Percentiles rank a stretch among this genome's conserved stretches.
Conservation (phyloP, 177 flowering plant genomes). For the Telopea speciosissima region DNA sequence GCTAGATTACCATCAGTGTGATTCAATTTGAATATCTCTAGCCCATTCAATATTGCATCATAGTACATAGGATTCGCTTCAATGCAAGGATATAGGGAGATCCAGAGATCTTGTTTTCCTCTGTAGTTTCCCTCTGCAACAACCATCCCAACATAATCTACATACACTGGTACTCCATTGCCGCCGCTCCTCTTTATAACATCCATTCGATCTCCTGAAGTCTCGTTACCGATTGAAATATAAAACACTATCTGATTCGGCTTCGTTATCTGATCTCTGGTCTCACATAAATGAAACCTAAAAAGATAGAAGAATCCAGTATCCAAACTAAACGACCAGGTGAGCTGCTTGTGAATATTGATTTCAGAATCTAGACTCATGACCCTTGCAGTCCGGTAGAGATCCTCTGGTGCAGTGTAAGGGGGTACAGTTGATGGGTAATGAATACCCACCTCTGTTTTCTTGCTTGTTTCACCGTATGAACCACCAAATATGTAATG, state of each 20-base stretch:
- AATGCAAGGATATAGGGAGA: slow-evolving; percentile 16
- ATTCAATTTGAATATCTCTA: slow-evolving; percentile 31
- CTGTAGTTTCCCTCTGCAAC: not conserved
- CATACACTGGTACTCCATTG: slow-evolving; percentile 14
- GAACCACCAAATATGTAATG: not conserved
- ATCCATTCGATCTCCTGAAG: slow-evolving; percentile 11
- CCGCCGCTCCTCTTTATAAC: slow-evolving; percentile 22
- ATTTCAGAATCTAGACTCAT: slow-evolving; percentile 3
- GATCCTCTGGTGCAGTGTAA: slow-evolving; percentile 17
- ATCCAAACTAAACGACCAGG: slow-evolving; percentile 21
- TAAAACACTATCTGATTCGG: slow-evolving; percentile 7
- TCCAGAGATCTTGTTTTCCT: slow-evolving; percentile 11
- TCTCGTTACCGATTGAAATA: slow-evolving; percentile 16
- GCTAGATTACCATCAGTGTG: slow-evolving; percentile 16
- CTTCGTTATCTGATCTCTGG: not conserved
- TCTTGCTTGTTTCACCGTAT: not conserved
- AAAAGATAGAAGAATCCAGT: slow-evolving; percentile 20
- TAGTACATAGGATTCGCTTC: not conserved
- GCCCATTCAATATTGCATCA: slow-evolving; percentile 30
- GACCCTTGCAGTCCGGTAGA: slow-evolving; percentile 11
- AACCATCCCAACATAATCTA: slow-evolving; percentile 16
- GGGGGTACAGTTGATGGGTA: not conserved
- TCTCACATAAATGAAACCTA: slow-evolving; percentile 28
- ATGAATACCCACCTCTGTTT: not conserved
- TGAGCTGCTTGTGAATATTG: slow-evolving; percentile 13